Evolutionary conservation across 2,329 filamentous ascomycete species (phyloP).

Genomic region (Dactylella cylindrospora): DNA sequence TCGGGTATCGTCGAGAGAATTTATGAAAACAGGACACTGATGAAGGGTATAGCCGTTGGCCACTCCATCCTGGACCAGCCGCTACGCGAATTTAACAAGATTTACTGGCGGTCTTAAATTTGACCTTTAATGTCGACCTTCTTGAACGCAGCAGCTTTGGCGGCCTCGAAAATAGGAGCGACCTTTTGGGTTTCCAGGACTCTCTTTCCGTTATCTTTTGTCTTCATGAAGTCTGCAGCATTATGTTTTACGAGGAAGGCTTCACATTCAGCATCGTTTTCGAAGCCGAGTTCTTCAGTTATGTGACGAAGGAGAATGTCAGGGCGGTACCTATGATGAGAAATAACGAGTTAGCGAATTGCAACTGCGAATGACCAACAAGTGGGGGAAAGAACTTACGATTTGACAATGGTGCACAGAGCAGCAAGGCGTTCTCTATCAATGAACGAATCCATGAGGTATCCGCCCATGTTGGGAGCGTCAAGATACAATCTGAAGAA

Average conservation of each 20-base stretch:
- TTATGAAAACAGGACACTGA: slow-evolving; percentile 9
- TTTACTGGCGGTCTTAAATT: slow-evolving; percentile 61
- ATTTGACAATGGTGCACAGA: slow-evolving; percentile 87
- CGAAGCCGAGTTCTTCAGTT: slow-evolving; percentile 93
- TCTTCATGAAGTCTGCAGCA: slow-evolving; percentile 68
- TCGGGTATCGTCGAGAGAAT: slow-evolving; percentile 14
- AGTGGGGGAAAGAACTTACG: slow-evolving; percentile 64
- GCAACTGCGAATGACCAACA: slow-evolving; percentile 47
- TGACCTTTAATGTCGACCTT: slow-evolving; percentile 97
- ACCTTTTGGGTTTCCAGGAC: slow-evolving; percentile 72
- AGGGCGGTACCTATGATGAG: slow-evolving; percentile 74
- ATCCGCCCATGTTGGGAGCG: slow-evolving; percentile 94
- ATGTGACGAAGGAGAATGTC: slow-evolving; percentile 86
- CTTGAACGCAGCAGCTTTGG: slow-evolving; percentile 73
- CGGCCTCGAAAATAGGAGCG: slow-evolving; percentile 69
- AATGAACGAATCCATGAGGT: slow-evolving; percentile 99
- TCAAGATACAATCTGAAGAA: slow-evolving; percentile 96
- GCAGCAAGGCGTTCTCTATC: slow-evolving; percentile 87
- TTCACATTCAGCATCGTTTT: slow-evolving; percentile 84
- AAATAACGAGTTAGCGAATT: slow-evolving; percentile 50
- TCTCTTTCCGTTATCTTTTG: slow-evolving; percentile 50
- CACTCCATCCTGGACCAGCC: too few relatives aligned
- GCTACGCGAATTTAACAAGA: neutral
- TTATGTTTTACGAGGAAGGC: slow-evolving; percentile 84
- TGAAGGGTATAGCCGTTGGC: neutral